Evolutionary conservation across 129 eudicot genomes (phyloP).

Genomic region (Artemisia argyi): DNA sequence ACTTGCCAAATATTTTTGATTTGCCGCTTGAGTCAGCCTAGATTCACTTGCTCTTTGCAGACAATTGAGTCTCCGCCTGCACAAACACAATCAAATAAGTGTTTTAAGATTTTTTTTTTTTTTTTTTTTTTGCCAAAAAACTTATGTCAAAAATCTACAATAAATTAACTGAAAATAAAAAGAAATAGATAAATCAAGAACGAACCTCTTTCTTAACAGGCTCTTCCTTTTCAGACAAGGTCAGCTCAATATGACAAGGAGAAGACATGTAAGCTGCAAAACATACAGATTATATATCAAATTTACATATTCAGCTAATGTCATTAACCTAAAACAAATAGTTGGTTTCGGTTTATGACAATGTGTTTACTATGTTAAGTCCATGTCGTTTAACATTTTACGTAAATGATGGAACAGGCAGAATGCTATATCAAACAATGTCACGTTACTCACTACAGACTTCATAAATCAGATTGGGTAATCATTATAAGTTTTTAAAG

Average conservation of each 20-base stretch:
- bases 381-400: too few species aligned
- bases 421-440: too few species aligned
- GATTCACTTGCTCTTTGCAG: constrained; percentile 11
- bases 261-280: constrained; percentile 18
- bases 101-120: not conserved
- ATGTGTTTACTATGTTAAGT: too few species aligned
- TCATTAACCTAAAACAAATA: too few species aligned
- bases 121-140: not conserved
- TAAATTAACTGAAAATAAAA: too few species aligned
- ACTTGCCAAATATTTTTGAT: not conserved
- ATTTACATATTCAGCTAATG: too few species aligned
- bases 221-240: constrained; percentile 4
- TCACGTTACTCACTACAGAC: too few species aligned
- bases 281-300: not conserved
- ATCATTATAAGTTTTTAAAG: too few species aligned
- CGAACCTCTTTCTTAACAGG: constrained; percentile 8
- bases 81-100: not conserved
- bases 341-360: too few species aligned
- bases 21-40: not conserved
- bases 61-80: constrained; percentile 14
- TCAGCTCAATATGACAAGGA: constrained; percentile 13
- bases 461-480: too few species aligned
- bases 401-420: too few species aligned
- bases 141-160: not conserved
- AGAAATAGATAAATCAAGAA: not conserved